These are phyloP conservation scores for Rosa hybrid DNA, from an alignment of 331 rosid genomes.

Conservation along the genomic window DNA sequence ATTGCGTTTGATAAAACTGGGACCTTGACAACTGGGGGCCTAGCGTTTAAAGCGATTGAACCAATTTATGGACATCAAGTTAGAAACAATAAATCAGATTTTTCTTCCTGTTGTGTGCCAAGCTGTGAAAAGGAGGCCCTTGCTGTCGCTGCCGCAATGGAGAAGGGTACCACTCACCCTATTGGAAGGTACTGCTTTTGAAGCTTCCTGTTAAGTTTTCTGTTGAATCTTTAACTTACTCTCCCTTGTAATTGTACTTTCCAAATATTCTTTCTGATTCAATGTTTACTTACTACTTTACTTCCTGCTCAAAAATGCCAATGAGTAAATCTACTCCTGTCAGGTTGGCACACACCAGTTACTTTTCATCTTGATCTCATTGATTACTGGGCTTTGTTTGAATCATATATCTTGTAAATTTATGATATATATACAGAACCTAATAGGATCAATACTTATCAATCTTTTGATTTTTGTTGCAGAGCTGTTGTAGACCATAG, in stretches of 20 bases:
- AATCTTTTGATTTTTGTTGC: slow-evolving; percentile 35
- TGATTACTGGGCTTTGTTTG: neutral
- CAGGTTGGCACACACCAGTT: neutral
- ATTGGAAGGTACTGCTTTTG: slow-evolving; percentile 77
- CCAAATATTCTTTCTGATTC: neutral
- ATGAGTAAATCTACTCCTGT: neutral
- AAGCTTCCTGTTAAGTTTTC: slow-evolving; percentile 8
- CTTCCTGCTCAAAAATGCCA: neutral
- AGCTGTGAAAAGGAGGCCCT: slow-evolving; percentile 98
- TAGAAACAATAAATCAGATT: slow-evolving; percentile 34
- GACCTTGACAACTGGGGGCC: slow-evolving; percentile 94
- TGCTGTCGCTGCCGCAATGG: slow-evolving; percentile 99
- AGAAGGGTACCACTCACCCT: slow-evolving; percentile 97
- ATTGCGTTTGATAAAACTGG: slow-evolving; percentile 99
- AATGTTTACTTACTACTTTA: neutral
- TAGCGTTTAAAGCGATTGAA: slow-evolving; percentile 87
- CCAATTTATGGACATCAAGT: slow-evolving; percentile 84
- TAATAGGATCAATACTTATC: neutral
- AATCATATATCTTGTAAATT: neutral
- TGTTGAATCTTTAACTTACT: neutral
- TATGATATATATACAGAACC: neutral
- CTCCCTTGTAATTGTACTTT: neutral
- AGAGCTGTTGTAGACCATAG: slow-evolving; percentile 99
- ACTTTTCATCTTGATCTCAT: neutral
- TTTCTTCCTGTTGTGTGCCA: slow-evolving; percentile 79